A percentile compares a stretch with the other conserved stretches of the same genome.
Conservation (phyloP, 2,329 filamentous ascomycete genomes). For the Talaromyces atroroseus region DNA sequence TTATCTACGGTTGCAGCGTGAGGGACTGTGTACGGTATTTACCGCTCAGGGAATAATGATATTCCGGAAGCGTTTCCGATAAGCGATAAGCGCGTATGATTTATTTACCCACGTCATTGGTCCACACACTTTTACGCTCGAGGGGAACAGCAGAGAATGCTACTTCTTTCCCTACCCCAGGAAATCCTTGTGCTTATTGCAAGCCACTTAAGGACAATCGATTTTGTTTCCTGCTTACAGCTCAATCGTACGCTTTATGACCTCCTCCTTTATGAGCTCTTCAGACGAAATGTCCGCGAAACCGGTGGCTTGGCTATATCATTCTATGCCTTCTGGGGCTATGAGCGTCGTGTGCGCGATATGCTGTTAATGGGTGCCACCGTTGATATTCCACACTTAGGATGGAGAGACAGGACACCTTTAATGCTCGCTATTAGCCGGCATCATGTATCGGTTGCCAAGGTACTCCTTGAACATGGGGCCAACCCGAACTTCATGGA, state of each 20-base stretch:
- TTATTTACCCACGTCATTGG: no score
- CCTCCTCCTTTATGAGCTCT: not conserved
- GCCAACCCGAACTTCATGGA: not conserved
- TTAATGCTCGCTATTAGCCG: not conserved
- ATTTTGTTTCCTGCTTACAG: not conserved
- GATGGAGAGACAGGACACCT: not conserved
- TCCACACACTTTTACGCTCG: no score
- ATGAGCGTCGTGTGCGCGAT: not conserved
- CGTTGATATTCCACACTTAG: not conserved
- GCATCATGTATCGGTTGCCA: not conserved
- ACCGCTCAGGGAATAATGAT: not conserved
- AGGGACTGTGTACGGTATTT: not conserved
- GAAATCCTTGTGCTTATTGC: not conserved
- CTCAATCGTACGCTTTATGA: not conserved
- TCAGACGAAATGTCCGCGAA: not conserved
- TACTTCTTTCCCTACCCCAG: not conserved
- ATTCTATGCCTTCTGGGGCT: not conserved
- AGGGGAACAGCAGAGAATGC: not conserved
- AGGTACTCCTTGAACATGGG: not conserved
- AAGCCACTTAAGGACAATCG: not conserved
- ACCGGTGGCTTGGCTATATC: not conserved
- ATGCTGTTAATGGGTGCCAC: not conserved
- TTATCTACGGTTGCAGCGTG: not conserved
- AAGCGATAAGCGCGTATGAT: no score
- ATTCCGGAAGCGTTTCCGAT: not conserved